Percentiles rank a stretch among this genome's conserved stretches.
These are phyloP conservation scores for Entoloma clypeatum DNA, from an alignment of 1,284 basidiomycete species.

Conservation along the genomic window DNA sequence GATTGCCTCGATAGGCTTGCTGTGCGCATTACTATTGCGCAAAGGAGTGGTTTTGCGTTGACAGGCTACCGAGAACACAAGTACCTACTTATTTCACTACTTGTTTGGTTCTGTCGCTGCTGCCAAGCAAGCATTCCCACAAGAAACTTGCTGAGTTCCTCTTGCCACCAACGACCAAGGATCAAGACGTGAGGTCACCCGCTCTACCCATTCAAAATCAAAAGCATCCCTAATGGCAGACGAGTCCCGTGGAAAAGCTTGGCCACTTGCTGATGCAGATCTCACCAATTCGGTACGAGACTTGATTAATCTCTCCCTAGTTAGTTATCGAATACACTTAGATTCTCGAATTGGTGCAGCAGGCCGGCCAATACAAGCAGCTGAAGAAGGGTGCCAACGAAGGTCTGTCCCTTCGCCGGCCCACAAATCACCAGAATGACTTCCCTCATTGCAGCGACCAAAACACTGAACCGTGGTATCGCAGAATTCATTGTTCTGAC, in stretches of 20 bases:
- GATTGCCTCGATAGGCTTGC: conserved; percentile 48
- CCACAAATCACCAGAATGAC: background rate
- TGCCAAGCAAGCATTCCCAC: conserved; percentile 2
- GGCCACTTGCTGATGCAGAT: conserved; percentile 85
- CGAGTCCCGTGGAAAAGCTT: conserved; percentile 75
- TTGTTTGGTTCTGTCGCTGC: too few species aligned
- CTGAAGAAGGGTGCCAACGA: conserved; percentile 99
- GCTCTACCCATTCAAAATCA: conserved; percentile 15
- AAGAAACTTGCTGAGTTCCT: conserved; percentile 7
- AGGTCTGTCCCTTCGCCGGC: conserved; percentile 43
- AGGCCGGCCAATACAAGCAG: conserved; percentile 92
- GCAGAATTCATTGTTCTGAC: conserved; percentile 98
- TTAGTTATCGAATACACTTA: conserved; percentile 28
- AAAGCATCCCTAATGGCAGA: conserved; percentile 60
- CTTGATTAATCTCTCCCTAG: background rate
- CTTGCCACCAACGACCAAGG: conserved; percentile 52
- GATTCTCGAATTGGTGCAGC: conserved; percentile 89
- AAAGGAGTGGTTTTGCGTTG: too few species aligned
- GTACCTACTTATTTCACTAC: too few species aligned
- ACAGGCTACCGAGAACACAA: too few species aligned
- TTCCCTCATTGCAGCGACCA: conserved; percentile 60
- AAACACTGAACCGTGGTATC: conserved; percentile 98
- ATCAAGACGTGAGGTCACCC: conserved; percentile 74
- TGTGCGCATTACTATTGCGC: too few species aligned
- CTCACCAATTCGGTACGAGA: conserved; percentile 88